phyloP scores from a whole-genome alignment of 345 rosid species.

The Pistacia integerrima region DNA sequence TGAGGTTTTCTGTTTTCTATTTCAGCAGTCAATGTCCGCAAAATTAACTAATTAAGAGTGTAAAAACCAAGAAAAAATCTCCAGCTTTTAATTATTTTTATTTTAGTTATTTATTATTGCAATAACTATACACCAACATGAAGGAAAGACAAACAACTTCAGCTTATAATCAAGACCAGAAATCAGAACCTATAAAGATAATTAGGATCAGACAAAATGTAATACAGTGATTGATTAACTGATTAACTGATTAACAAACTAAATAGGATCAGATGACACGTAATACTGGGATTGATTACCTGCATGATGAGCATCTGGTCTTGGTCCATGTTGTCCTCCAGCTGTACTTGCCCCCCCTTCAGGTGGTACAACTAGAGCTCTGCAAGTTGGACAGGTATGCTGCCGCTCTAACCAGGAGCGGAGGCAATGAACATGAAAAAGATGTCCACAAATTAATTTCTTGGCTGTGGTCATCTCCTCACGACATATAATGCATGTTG shows the following conservation, averaged over 20 bases:
- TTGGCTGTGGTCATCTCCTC: conserved; percentile 98
- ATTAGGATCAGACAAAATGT: not conserved
- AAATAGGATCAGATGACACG: not conserved
- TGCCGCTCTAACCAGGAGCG: conserved; percentile 98
- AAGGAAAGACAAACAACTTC: not conserved
- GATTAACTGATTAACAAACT: conserved; percentile 32
- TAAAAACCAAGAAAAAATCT: not conserved
- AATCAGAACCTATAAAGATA: not conserved
- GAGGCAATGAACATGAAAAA: conserved; percentile 94
- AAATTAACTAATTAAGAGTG: not conserved
- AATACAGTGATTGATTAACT: conserved; percentile 36
- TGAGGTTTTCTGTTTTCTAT: not conserved
- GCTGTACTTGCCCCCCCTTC: conserved; percentile 61
- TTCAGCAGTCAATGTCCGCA: not conserved
- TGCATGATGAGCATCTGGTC: conserved; percentile 48
- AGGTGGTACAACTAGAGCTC: conserved; percentile 86
- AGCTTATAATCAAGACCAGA: not conserved
- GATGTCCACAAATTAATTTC: conserved; percentile 91
- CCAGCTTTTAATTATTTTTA: not conserved
- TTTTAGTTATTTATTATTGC: not conserved
- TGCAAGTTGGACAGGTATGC: conserved; percentile 95
- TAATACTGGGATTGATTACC: conserved; percentile 38
- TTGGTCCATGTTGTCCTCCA: conserved; percentile 61
- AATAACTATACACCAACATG: not conserved
- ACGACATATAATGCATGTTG: conserved; percentile 94